Base-by-base conservation (phyloP, 768 basidiomycete genomes). In the Amanita polypyramis region DNA sequence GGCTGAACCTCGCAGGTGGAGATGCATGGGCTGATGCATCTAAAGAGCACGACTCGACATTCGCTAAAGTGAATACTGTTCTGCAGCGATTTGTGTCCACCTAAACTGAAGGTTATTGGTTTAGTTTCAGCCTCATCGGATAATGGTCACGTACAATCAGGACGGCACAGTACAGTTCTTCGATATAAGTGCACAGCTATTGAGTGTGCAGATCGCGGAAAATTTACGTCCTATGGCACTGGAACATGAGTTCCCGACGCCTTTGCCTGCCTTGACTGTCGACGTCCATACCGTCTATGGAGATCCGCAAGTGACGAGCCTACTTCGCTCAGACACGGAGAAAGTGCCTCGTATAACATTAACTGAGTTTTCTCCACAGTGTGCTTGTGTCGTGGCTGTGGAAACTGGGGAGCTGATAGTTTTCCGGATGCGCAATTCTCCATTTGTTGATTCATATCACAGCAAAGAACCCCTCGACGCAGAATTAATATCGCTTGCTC, bases 111-210 rank as follows among this genome's bases (percentile, higher is more conserved):
- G 7, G 19, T 25, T 48, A 17, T 43, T n/a, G 36, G 9, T 27
- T 12, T 52, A 82, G 79, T 76, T 73, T 53, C 78, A 84, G 58
- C 75, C 73, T 11, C 77, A 72, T 54, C 76, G 85, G 17, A 60
- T 93, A 4, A 63, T 87, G 15, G 61, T 85, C 2, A 84, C 83
- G 0, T 68, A 67, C 46, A 79, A 86, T 56, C 64, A 65, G 8
- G 80, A 91, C 58, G 66, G 80, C 15, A 74, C 72, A 4, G 64
- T 93, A 15, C 76, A 74, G 47, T 85, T 93, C 61, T 77, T 79
- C 54, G 90, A 95, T 60, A 62, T 82, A 35, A 88, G 86, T 46
- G 72, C 79, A 3, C 80, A 84, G 23, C 68, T 90, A 2, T 64
- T 89, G 2, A 45, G 33, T 25, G 34, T 36, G 65, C 76, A 30